Conservation (phyloP, 108 stramenopile genomes). For the Cyclotella cryptica region DNA sequence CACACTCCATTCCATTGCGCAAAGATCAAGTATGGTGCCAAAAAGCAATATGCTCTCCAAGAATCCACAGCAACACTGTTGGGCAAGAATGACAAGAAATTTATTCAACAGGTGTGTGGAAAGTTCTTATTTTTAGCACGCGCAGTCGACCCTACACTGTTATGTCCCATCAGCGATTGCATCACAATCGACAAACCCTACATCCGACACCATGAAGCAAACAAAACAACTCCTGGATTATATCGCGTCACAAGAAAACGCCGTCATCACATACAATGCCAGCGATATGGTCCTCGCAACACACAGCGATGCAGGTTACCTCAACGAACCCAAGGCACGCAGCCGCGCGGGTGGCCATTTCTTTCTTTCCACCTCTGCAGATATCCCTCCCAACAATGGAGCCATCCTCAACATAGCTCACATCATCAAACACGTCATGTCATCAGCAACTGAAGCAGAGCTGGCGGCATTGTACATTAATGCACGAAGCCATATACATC, state of each 20-base stretch:
- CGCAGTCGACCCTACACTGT: constrained; percentile 46
- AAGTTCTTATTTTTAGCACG: constrained; percentile 53
- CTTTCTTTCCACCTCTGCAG: constrained; percentile 22
- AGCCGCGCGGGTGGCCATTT: constrained; percentile 45
- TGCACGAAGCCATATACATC: too few species aligned
- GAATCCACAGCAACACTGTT: constrained; percentile 31
- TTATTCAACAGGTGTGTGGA: constrained; percentile 50
- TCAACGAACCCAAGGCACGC: constrained; percentile 42
- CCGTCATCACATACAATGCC: constrained; percentile 35
- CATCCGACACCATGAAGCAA: constrained; percentile 14
- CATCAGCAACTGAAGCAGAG: too few species aligned
- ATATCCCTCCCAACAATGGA: constrained; percentile 4
- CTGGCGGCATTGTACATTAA: constrained; percentile 1
- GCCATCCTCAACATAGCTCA: neutral
- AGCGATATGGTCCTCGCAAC: constrained; percentile 39
- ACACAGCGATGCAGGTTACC: constrained; percentile 50
- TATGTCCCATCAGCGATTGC: constrained; percentile 29
- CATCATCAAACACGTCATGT: too few species aligned
- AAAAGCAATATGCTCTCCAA: constrained; percentile 35
- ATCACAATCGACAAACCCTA: constrained; percentile 26
- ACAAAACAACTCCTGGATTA: constrained; percentile 6
- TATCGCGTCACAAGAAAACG: constrained; percentile 49
- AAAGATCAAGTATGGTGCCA: constrained; percentile 45
- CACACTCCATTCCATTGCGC: constrained; percentile 39
- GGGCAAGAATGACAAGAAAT: constrained; percentile 24